Evolutionary conservation across 2,329 filamentous ascomycete genomes (phyloP).

Genomic region (Zarea fungicola): DNA sequence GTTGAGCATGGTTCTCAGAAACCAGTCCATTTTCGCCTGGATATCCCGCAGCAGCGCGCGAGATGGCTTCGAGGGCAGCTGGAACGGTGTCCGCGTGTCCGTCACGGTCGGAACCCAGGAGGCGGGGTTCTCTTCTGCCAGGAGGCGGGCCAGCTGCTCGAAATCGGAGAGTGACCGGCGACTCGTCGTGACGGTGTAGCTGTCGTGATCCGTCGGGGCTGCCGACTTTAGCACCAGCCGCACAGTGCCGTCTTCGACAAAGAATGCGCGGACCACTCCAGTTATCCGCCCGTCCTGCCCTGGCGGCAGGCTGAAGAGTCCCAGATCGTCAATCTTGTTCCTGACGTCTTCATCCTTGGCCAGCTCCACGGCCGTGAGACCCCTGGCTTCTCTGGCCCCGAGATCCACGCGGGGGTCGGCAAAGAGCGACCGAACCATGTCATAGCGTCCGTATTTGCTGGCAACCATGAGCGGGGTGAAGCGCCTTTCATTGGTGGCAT

Average conservation of each 20-base stretch:
- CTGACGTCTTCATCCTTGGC: slow-evolving; percentile 97
- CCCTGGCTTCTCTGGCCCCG: slow-evolving; percentile 75
- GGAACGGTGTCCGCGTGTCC: slow-evolving; percentile 79
- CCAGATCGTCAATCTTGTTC: slow-evolving; percentile 92
- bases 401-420: slow-evolving; percentile 83
- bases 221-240: slow-evolving; percentile 92
- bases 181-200: slow-evolving; percentile 91
- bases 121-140: slow-evolving; percentile 85
- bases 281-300: slow-evolving; percentile 77
- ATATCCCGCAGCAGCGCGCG: slow-evolving; percentile 81
- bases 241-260: slow-evolving; percentile 93
- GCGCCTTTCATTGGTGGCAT: slow-evolving; percentile 88
- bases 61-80: slow-evolving; percentile 88
- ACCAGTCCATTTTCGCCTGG: slow-evolving; percentile 80
- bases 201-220: slow-evolving; percentile 72
- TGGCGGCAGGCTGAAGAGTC: slow-evolving; percentile 70
- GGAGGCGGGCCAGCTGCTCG: slow-evolving; percentile 77
- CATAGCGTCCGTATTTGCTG: slow-evolving; percentile 93
- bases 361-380: slow-evolving; percentile 88
- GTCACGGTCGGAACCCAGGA: slow-evolving; percentile 85
- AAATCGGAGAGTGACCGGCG: slow-evolving; percentile 84
- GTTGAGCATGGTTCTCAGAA: slow-evolving; percentile 76
- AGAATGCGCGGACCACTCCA: slow-evolving; percentile 89
- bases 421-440: slow-evolving; percentile 86
- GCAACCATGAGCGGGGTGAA: slow-evolving; percentile 97